A percentile compares a stretch with the other conserved stretches of the same genome.
phyloP scores from a whole-genome alignment of 371 early-diverging fungal species.

The Apophysomyces sp. region DNA sequence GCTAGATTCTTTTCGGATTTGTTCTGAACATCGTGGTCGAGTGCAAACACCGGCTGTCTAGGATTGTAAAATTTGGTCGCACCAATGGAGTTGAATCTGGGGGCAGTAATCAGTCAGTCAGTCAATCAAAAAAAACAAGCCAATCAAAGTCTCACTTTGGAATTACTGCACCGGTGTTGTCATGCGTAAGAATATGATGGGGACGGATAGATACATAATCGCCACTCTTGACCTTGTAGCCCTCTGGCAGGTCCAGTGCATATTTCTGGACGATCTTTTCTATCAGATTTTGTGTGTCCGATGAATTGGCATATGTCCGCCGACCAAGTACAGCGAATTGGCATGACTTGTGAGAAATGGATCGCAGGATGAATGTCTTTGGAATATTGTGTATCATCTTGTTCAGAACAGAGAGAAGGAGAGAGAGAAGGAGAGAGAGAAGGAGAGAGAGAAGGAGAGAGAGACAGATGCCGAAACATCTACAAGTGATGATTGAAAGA shows the following conservation, averaged over 20 bases:
- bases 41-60: conserved; percentile 89
- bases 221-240: conserved; percentile 75
- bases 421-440: conserved; percentile 1
- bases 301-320: conserved; percentile 24
- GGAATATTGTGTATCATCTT: conserved; percentile 19
- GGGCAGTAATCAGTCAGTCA: too few species aligned
- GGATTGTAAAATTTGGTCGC: conserved; percentile 78
- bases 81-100: conserved; percentile 88
- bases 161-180: conserved; percentile 95
- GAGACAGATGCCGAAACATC: not conserved
- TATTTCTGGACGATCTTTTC: conserved; percentile 93
- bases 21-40: conserved; percentile 98
- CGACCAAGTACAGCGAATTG: not conserved
- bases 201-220: conserved; percentile 93
- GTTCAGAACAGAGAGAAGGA: not conserved
- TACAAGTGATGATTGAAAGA: not conserved
- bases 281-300: conserved; percentile 76
- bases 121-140: not conserved
- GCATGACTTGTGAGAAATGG: not conserved
- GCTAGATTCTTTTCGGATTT: conserved; percentile 79
- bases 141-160: conserved; percentile 61
- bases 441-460: not conserved
- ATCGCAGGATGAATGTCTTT: conserved; percentile 9
- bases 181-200: conserved; percentile 92
- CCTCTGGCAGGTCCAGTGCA: conserved; percentile 70